A percentile compares a stretch with the other conserved stretches of the same genome.
These are phyloP conservation scores for Rhazya stricta DNA, from an alignment of 257 asterid species.

Conservation along the genomic window DNA sequence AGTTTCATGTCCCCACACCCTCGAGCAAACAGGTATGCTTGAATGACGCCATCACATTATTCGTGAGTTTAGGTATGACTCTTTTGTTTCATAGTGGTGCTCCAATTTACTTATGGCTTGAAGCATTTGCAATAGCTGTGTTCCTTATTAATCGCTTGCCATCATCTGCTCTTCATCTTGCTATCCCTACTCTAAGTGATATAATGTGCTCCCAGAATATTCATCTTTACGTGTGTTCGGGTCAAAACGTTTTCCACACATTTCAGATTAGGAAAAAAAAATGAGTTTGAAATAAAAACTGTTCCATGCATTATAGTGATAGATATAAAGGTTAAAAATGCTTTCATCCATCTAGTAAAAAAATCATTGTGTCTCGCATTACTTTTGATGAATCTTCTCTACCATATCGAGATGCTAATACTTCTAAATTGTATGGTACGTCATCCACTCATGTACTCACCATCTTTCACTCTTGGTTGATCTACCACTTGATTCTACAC, in stretches of 20 bases:
- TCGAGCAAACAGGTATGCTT: not conserved
- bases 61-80: not conserved
- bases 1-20: not conserved
- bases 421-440: not conserved
- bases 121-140: not conserved
- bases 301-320: not conserved
- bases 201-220: not conserved
- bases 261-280: not conserved
- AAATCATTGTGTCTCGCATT: not conserved
- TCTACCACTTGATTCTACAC: not conserved
- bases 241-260: not conserved
- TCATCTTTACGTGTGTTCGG: not conserved
- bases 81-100: not conserved
- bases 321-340: not conserved
- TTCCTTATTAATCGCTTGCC: not conserved
- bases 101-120: not conserved
- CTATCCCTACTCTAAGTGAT: not conserved
- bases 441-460: not conserved
- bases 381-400: not conserved
- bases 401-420: not conserved
- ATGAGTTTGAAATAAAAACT: not conserved
- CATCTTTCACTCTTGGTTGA: not conserved
- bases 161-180: not conserved
- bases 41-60: not conserved
- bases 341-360: not conserved